Base-by-base conservation (phyloP, 805 yeast genomes). In the Hanseniaspora occidentalis region DNA sequence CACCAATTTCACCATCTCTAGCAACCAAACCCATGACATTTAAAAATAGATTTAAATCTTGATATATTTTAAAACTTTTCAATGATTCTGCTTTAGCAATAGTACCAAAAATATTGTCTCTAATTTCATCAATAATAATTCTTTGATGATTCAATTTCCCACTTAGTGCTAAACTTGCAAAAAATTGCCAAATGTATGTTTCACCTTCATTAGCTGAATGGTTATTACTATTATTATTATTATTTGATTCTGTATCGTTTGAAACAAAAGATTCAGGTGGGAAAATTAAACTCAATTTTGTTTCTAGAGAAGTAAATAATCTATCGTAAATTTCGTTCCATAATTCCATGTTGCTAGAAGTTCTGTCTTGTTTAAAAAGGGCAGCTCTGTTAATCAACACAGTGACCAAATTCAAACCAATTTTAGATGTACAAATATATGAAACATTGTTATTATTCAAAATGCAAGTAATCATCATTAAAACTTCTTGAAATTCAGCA, bases 21-120 rank as follows among this genome's bases (percentile, higher is more conserved):
- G 96, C 95, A 44, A 83, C 84, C 48, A 89, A 71, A 6, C 98
- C 98, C 94, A 89, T 86, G 36, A 88, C 96, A 51, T 89, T 92
- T 62, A 89, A 72, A 66, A 86, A 88, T 71, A 89, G 66, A 60
- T 89, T 89, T 71, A 89, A 73, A 56, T 86, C 86, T 48, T 75
- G 76, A 55, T 83, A 70, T 53, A 79, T 71, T 63, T 69, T 75
- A 50, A 67, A 75, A 71, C 47, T 75, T 66, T 54, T 70, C 60
- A 43, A 69, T 41, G 65, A 56, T 35, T 53, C 54, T 13, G 95
- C 89, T 46, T 77, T 73, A 45, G 68, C 74, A 73, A 86, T 83
- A 9, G 84, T 81, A 24, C 89, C 92, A 53, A 89, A 89, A 45
- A 89, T 88, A 60, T 84, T 88, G 53, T 84, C 92, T 64, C 96